Conservation (phyloP, 2,329 filamentous ascomycete species). For the Aspergillus texensis region DNA sequence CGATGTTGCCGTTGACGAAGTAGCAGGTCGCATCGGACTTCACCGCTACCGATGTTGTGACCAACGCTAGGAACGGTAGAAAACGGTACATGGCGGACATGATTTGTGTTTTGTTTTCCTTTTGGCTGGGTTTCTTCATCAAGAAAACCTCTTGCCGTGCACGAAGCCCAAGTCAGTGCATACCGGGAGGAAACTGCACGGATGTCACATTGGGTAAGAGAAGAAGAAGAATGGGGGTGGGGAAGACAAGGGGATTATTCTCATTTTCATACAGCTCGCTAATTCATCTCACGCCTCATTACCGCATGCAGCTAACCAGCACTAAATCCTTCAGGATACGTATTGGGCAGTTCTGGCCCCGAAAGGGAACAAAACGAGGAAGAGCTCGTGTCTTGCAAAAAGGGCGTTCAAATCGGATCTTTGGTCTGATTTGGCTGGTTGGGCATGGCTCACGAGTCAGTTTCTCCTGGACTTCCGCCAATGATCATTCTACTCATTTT, state of each 20-base stretch:
- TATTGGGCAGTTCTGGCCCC: background rate
- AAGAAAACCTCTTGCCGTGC: background rate
- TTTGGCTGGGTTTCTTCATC: background rate
- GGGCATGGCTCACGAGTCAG: no score
- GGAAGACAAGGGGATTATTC: background rate
- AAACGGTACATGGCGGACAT: background rate
- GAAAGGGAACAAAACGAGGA: background rate
- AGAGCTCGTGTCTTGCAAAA: background rate
- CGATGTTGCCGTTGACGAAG: conserved; percentile 3
- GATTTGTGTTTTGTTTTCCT: background rate
- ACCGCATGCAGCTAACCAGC: background rate
- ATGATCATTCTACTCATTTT: no score
- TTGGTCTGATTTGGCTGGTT: no score
- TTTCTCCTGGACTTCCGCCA: no score
- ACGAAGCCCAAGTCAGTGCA: background rate
- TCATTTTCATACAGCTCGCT: background rate
- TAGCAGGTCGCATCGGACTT: conserved; percentile 5
- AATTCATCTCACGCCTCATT: background rate
- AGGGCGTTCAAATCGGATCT: background rate
- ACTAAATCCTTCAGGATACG: background rate
- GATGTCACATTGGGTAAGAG: background rate
- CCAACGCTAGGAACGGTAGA: background rate
- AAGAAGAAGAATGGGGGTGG: background rate
- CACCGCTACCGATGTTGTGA: background rate
- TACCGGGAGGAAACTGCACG: background rate